Evolutionary conservation across 1,139 yeast species (phyloP), one percentile per base, ranked within the genome.

Genomic region (Yamadazyma conglobata): DNA sequence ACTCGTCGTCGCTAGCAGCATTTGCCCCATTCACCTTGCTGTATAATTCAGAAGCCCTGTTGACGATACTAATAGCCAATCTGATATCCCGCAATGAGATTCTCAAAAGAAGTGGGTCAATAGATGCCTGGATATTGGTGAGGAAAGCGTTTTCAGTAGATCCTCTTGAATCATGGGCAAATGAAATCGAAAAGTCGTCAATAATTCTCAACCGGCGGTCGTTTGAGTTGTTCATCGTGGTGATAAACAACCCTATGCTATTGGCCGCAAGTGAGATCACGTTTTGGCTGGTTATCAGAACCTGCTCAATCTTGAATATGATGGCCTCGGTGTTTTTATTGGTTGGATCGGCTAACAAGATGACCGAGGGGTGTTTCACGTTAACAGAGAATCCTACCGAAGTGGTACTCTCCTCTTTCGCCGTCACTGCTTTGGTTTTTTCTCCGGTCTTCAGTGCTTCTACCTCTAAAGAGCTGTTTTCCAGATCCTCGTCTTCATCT

Each of bases 71-170:
- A 45, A 83, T 54, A 0, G 95, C 96, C 31, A 93, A 66, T 28
- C 87, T 62, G 26, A 93, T 84, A 62, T 93, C 99, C 40, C 95
- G 70, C 33, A 91, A 60, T 0, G 97, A 88, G 11, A 93, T 72
- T 40, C 97, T 72, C 52, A 91, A 54, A 21, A 89, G 64, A 25
- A 93, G 56, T 0, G 95, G 94, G 38, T 91, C 96, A 22, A 91
- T 67, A 1, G 88, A 74, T 4, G 84, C 70, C 35, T 79, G 81
- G 17, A 88, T 69, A 20, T 71, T 67, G 0, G 94, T 79, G 33
- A 86, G 52, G 31, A 72, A 68, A 10, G 73, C 72, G 0, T 73
- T 70, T 0, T 65, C 54, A 1, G 79, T 72, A 0, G 93, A 76
- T 2, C 81, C 82, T 24, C 89, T 65, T 10, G 74, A 67, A 48